Evolutionary conservation across 164 flowering plant genomes (phyloP), one percentile per base, ranked within the genome.

Genomic region (Amborella trichopoda): DNA sequence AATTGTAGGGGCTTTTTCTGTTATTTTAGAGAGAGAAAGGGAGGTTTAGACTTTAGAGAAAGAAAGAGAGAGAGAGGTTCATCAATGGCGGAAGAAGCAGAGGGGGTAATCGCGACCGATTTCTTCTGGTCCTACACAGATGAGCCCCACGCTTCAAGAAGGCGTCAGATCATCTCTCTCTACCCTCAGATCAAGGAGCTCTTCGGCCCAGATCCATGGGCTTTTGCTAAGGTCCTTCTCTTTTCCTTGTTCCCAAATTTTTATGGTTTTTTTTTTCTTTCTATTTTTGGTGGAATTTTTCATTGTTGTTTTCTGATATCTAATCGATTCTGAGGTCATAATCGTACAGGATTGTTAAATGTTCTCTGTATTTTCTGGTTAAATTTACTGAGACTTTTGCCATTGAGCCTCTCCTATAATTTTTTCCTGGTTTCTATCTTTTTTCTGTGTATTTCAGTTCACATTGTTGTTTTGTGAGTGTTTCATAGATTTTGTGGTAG

Each of bases 201-300:
- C 44, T 85, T 80, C 44, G 97, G 97, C 32, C 97, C 97, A 39
- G 97, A 89, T 46, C 94, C 85, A 16, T 72, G 47, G 58, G 95
- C 97, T 50, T 70, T 74, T 42, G 64, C 71, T 54, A 82, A 85
- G 97, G 97, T 88, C n/a, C n/a, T 20, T n/a, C n/a, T n/a, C n/a
- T n/a, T n/a, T n/a, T n/a, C n/a, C n/a, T n/a, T n/a, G n/a, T n/a
- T n/a, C n/a, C n/a, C n/a, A n/a, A n/a, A n/a, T n/a, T n/a, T n/a
- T n/a, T n/a, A n/a, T n/a, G n/a, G n/a, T n/a, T n/a, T n/a, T n/a
- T n/a, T n/a, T n/a, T n/a, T n/a, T n/a, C n/a, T n/a, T n/a, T n/a
- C n/a, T n/a, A n/a, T n/a, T n/a, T n/a, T n/a, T n/a, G n/a, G n/a
- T n/a, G n/a, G n/a, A n/a, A n/a, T n/a, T n/a, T n/a, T n/a, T n/a